These are phyloP conservation scores for Phyllosticta citrichinensis DNA, from an alignment of 2,329 filamentous ascomycete genomes.

Conservation along the genomic window DNA sequence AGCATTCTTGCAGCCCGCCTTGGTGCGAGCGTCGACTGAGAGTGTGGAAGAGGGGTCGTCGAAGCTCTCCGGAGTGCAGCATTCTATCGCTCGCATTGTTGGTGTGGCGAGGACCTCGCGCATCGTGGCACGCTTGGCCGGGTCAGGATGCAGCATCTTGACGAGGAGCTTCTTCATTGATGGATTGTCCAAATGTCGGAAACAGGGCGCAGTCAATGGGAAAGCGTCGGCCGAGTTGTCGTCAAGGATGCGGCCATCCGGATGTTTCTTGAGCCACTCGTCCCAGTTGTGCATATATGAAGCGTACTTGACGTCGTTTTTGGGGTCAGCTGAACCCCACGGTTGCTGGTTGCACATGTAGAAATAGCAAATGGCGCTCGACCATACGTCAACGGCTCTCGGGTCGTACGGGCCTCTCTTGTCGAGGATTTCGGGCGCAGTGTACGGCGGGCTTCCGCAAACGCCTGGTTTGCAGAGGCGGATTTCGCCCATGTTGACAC, in stretches of 20 bases:
- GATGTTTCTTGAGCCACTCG: slow-evolving; percentile 52
- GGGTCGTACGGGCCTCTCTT: slow-evolving; percentile 61
- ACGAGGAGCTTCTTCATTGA: slow-evolving; percentile 62
- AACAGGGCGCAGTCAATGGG: slow-evolving; percentile 55
- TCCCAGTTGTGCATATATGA: slow-evolving; percentile 58
- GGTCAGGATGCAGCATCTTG: slow-evolving; percentile 75
- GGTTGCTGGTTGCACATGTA: slow-evolving; percentile 70
- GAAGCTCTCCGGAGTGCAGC: slow-evolving; percentile 64
- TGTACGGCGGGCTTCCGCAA: slow-evolving; percentile 77
- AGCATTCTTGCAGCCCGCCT: slow-evolving; percentile 22
- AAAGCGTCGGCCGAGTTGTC: slow-evolving; percentile 40
- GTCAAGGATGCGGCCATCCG: slow-evolving; percentile 43
- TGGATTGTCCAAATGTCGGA: slow-evolving; percentile 54
- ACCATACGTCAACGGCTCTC: slow-evolving; percentile 76
- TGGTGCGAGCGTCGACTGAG: slow-evolving; percentile 49
- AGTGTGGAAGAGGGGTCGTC: slow-evolving; percentile 48
- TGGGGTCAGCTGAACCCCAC: slow-evolving; percentile 58
- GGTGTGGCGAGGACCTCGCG: slow-evolving; percentile 57
- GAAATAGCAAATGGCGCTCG: slow-evolving; percentile 72
- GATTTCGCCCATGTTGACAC: slow-evolving; percentile 59
- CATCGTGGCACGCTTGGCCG: slow-evolving; percentile 59
- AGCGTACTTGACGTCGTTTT: slow-evolving; percentile 47
- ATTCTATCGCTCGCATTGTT: slow-evolving; percentile 67
- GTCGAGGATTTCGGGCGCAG: slow-evolving; percentile 71
- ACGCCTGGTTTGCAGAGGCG: slow-evolving; percentile 69